A percentile compares a stretch with the other conserved stretches of the same genome.
Evolutionary conservation across 306 rosid genomes (phyloP).

Genomic region (Castanospermum australe): DNA sequence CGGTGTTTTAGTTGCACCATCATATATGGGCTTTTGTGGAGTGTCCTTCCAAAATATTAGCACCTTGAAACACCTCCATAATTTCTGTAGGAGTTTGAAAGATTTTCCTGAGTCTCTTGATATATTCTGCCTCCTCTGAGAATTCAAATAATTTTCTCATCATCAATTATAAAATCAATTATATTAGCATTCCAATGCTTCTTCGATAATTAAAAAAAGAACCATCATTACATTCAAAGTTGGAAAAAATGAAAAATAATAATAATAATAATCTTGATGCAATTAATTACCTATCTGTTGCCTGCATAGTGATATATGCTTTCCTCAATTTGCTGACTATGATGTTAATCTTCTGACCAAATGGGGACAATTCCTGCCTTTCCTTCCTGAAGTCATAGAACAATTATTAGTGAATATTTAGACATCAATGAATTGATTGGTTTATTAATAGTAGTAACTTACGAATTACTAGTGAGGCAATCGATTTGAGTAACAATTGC

Average conservation of each 20-base stretch:
- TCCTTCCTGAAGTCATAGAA: constrained; percentile 27
- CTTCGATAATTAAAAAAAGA: neutral
- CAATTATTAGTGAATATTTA: neutral
- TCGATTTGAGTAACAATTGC: constrained; percentile 48
- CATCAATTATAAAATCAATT: neutral
- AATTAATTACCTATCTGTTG: constrained; percentile 39
- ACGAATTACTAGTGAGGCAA: constrained; percentile 45
- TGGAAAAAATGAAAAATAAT: neutral
- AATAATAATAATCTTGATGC: no score
- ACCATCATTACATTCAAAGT: neutral
- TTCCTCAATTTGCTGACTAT: constrained; percentile 47
- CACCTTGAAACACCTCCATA: constrained; percentile 30
- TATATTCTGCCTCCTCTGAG: constrained; percentile 24
- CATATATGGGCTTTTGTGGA: constrained; percentile 33
- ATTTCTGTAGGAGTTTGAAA: constrained; percentile 38
- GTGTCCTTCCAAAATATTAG: constrained; percentile 11
- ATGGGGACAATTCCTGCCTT: constrained; percentile 41
- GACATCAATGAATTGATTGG: neutral
- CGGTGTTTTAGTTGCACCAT: constrained; percentile 41
- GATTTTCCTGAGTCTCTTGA: neutral
- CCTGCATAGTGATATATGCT: constrained; percentile 20
- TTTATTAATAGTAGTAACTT: constrained; percentile 8
- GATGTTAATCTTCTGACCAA: constrained; percentile 47
- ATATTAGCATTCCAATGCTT: neutral
- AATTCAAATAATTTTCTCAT: neutral